Evolutionary conservation across 139 green algal genomes (phyloP).

Genomic region (Medakamo hakoo): DNA sequence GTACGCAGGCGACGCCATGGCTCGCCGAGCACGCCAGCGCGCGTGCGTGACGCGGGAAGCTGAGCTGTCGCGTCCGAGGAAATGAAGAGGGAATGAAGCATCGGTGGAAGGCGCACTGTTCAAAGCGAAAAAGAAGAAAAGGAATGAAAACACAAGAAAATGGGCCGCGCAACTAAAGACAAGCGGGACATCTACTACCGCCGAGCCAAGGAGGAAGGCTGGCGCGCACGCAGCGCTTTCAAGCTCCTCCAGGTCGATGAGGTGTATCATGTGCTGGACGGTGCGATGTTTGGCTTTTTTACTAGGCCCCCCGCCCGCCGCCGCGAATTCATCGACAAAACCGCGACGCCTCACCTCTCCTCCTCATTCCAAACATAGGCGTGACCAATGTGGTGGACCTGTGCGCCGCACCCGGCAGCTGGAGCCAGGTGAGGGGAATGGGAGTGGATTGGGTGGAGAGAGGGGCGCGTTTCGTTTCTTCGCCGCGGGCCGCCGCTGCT

Average conservation of each 20-base stretch:
- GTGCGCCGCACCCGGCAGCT: constrained; percentile 89
- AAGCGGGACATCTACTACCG: constrained; percentile 92
- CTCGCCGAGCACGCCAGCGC: too few relatives aligned
- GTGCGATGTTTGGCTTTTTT: constrained; percentile 10
- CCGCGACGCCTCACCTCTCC: neutral
- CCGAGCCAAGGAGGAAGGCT: constrained; percentile 96
- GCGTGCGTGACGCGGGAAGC: too few relatives aligned
- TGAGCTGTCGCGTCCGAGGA: too few relatives aligned
- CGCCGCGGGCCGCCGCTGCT: too few relatives aligned
- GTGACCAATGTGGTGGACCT: constrained; percentile 87
- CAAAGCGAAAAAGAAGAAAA: too few relatives aligned
- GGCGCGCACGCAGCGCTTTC: constrained; percentile 84
- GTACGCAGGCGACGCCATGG: too few relatives aligned
- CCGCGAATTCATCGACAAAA: neutral
- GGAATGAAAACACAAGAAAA: too few relatives aligned
- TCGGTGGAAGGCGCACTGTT: too few relatives aligned
- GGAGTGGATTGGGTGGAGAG: too few relatives aligned
- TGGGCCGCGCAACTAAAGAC: constrained; percentile 64
- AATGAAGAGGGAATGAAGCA: too few relatives aligned
- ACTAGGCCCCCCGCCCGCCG: neutral
- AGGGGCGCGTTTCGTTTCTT: too few relatives aligned
- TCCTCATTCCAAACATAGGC: constrained; percentile 21
- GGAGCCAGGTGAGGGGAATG: constrained; percentile 90
- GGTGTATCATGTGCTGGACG: constrained; percentile 70
- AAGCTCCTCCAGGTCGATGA: constrained; percentile 98